Conservation (phyloP, 257 asterid species). For the Solanum acaule region DNA sequence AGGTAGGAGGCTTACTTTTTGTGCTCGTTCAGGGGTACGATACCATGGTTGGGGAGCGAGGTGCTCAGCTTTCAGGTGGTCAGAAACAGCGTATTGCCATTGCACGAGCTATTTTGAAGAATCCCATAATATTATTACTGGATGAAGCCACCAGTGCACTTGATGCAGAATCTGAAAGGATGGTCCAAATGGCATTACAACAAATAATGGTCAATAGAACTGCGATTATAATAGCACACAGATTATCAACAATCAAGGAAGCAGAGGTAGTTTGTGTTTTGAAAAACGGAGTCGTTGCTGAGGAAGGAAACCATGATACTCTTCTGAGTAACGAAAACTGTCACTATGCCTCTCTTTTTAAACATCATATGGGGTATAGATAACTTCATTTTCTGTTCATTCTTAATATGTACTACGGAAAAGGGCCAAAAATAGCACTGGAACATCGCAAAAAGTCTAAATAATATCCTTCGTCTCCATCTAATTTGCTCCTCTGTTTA, state of each 20-base stretch:
- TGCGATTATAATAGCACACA: slow-evolving; percentile 56
- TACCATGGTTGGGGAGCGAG: slow-evolving; percentile 64
- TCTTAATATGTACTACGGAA: neutral
- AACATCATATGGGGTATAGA: neutral
- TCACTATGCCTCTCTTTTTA: slow-evolving; percentile 30
- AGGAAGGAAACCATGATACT: slow-evolving; percentile 51
- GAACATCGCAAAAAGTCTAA: too few relatives aligned
- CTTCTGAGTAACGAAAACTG: slow-evolving; percentile 36
- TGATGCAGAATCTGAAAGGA: slow-evolving; percentile 69
- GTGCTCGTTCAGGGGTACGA: slow-evolving; percentile 40
- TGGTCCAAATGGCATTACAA: slow-evolving; percentile 62
- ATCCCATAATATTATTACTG: slow-evolving; percentile 45
- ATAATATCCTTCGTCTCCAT: too few relatives aligned
- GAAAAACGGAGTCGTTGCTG: slow-evolving; percentile 43
- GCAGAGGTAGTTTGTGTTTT: slow-evolving; percentile 55
- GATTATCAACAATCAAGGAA: slow-evolving; percentile 53
- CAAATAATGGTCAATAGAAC: slow-evolving; percentile 52
- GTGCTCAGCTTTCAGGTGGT: slow-evolving; percentile 65
- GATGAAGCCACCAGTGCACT: slow-evolving; percentile 74
- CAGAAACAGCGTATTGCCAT: slow-evolving; percentile 69
- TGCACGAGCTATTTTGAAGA: slow-evolving; percentile 57
- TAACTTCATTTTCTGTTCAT: neutral
- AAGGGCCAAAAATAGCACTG: too few relatives aligned
- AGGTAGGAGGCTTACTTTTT: neutral
- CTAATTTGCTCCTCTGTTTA: too few relatives aligned